Evolutionary conservation across 2,329 filamentous ascomycete species (phyloP).

Genomic region (Pseudocercospora macadamiae): DNA sequence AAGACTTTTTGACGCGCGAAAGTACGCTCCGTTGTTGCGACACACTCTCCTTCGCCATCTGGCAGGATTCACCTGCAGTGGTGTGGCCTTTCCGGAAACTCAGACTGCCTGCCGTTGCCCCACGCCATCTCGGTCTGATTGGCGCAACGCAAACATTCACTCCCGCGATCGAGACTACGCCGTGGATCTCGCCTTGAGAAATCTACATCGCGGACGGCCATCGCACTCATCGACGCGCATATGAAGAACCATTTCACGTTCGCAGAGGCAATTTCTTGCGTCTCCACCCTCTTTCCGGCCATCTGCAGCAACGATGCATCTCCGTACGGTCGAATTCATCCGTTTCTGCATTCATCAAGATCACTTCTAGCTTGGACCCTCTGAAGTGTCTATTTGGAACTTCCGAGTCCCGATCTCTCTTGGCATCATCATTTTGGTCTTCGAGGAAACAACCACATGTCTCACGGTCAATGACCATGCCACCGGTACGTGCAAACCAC

Average conservation of each 20-base stretch:
- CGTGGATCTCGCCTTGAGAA: not conserved
- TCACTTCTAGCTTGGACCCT: not conserved
- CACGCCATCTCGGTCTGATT: not conserved
- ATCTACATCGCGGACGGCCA: not conserved
- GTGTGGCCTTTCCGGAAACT: not conserved
- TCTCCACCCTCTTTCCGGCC: not conserved
- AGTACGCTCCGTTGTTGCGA: not conserved
- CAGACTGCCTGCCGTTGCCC: not conserved
- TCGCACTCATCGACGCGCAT: not conserved
- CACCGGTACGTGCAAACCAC: no score
- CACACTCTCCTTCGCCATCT: conserved; percentile 1
- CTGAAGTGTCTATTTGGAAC: not conserved
- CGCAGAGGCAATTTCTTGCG: not conserved
- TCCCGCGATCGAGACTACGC: not conserved
- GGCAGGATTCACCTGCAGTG: not conserved
- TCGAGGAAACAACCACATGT: not conserved
- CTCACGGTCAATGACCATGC: not conserved
- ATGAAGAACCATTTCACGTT: not conserved
- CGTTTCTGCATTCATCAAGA: no score
- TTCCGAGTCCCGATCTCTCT: no score
- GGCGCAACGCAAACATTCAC: not conserved
- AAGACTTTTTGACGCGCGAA: not conserved
- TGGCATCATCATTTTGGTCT: no score
- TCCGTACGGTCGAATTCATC: not conserved
- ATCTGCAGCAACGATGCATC: not conserved